Evolutionary conservation across 1,284 basidiomycete genomes (phyloP).

Genomic region (Tilletia setariae): DNA sequence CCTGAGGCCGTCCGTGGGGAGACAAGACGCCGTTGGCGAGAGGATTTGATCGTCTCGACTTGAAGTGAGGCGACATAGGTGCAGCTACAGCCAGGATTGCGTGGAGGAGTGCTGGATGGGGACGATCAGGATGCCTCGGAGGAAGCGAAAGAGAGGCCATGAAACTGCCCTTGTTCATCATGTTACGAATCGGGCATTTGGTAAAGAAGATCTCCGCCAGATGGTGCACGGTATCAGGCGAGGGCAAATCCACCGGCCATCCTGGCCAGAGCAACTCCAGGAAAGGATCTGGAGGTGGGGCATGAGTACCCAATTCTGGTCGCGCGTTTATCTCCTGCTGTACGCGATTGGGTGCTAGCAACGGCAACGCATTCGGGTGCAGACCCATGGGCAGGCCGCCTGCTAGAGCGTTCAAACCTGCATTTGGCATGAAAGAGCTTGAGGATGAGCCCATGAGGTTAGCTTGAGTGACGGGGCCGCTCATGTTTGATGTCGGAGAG

Average conservation of each 20-base stretch:
- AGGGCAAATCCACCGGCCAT: conserved; percentile 21
- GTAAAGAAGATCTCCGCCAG: conserved; percentile 25
- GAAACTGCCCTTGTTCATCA: conserved; percentile 23
- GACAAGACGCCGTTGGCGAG: background rate
- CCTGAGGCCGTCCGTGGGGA: background rate
- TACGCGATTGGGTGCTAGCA: background rate
- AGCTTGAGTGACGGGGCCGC: background rate
- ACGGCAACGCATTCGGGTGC: background rate
- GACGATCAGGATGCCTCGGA: conserved; percentile 16
- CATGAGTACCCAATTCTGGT: background rate
- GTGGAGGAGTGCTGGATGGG: conserved; percentile 20
- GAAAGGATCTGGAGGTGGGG: conserved; percentile 17
- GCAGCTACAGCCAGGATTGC: conserved; percentile 22
- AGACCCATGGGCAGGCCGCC: background rate
- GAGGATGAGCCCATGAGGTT: background rate
- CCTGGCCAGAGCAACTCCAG: conserved; percentile 22
- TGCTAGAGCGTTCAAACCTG: background rate
- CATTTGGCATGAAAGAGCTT: background rate
- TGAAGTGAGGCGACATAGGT: conserved; percentile 22
- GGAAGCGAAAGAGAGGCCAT: conserved; percentile 18
- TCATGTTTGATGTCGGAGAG: background rate
- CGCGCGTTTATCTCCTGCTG: background rate
- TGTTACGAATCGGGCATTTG: conserved; percentile 18
- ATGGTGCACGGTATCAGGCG: conserved; percentile 18
- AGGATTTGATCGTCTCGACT: conserved; percentile 9